These are phyloP conservation scores for Ogataea kodamae DNA, from an alignment of 805 yeast species.

Conservation along the genomic window DNA sequence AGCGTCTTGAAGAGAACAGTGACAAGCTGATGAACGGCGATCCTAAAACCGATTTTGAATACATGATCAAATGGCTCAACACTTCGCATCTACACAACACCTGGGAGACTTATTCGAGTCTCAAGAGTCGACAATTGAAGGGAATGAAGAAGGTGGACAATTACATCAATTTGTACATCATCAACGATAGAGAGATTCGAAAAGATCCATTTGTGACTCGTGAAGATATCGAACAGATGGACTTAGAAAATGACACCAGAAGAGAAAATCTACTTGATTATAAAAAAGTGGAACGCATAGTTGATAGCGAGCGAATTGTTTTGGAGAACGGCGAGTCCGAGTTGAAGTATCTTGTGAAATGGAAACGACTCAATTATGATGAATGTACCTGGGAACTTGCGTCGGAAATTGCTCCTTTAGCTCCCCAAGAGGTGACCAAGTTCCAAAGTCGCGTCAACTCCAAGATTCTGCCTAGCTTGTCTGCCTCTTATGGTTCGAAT, in stretches of 20 bases:
- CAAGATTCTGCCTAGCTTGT: conserved; percentile 76
- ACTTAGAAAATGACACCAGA: conserved; percentile 80
- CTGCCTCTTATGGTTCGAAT: conserved; percentile 67
- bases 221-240: conserved; percentile 93
- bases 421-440: conserved; percentile 79
- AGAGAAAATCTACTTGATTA: conserved; percentile 81
- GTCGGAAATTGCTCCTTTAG: conserved; percentile 73
- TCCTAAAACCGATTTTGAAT: conserved; percentile 58
- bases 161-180: conserved; percentile 74
- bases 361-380: conserved; percentile 92
- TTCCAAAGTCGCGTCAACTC: conserved; percentile 80
- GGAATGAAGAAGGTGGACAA: conserved; percentile 89
- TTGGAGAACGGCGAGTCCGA: conserved; percentile 60
- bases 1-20: conserved; percentile 29
- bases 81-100: conserved; percentile 91
- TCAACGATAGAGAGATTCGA: conserved; percentile 72
- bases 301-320: conserved; percentile 73
- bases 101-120: conserved; percentile 70
- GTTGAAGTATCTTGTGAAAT: conserved; percentile 82
- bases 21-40: conserved; percentile 28
- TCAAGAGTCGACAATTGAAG: conserved; percentile 45
- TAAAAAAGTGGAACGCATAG: conserved; percentile 84
- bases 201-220: conserved; percentile 77
- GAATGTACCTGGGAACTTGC: conserved; percentile 98
- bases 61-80: conserved; percentile 79